phyloP scores from a whole-genome alignment of 805 yeast genomes.

The Wickerhamomyces strasburgensis region DNA sequence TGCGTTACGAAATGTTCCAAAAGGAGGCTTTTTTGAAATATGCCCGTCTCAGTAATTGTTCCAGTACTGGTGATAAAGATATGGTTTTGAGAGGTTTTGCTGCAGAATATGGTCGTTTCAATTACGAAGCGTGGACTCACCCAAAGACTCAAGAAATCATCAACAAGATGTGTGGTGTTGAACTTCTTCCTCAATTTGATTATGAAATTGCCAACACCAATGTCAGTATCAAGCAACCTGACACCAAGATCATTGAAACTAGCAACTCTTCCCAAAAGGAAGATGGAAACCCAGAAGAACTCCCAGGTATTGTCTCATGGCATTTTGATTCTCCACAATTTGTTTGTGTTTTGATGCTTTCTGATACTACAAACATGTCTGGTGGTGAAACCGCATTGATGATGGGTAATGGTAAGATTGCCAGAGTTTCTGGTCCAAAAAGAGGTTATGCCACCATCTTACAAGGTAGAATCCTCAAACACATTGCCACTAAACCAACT shows the following conservation, averaged over 20 bases:
- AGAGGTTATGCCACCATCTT: conserved; percentile 39
- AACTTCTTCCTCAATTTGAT: conserved; percentile 26
- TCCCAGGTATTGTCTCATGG: conserved; percentile 58
- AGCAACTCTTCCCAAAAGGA: conserved; percentile 1
- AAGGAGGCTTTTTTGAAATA: conserved; percentile 39
- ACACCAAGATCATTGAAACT: not conserved
- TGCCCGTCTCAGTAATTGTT: conserved; percentile 35
- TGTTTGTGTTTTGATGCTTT: conserved; percentile 56
- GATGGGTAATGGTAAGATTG: conserved; percentile 19
- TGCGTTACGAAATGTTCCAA: conserved; percentile 46
- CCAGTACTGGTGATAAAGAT: conserved; percentile 41
- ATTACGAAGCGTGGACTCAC: conserved; percentile 51
- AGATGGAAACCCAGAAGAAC: conserved; percentile 10
- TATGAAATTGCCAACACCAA: conserved; percentile 51
- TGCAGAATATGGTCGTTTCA: conserved; percentile 41
- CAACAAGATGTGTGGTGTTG: conserved; percentile 41
- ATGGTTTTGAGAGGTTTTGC: conserved; percentile 45
- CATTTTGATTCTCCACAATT: conserved; percentile 55
- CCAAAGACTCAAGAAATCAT: conserved; percentile 50
- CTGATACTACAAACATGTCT: conserved; percentile 49
- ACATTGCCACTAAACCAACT: conserved; percentile 39
- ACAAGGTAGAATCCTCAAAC: conserved; percentile 40
- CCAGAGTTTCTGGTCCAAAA: conserved; percentile 32
- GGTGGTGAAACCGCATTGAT: conserved; percentile 54
- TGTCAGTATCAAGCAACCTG: conserved; percentile 34